These are phyloP conservation scores for Candida boleticola DNA, from an alignment of 805 yeast genomes.

Conservation along the genomic window DNA sequence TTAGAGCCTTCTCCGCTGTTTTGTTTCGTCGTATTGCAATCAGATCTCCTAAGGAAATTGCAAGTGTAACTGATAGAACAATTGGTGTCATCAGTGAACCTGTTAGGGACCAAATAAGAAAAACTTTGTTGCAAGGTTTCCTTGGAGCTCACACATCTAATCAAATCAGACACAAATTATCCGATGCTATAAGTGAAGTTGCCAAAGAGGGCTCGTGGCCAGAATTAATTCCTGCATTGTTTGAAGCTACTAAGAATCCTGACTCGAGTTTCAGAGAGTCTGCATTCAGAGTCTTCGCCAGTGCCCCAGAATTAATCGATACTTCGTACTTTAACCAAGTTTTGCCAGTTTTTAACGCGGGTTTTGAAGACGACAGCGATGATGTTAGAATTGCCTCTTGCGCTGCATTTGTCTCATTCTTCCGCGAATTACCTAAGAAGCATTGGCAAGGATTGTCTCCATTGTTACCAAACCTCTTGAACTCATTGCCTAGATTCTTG, in stretches of 20 bases:
- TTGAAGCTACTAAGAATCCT: conserved; percentile 55
- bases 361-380: conserved; percentile 77
- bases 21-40: conserved; percentile 84
- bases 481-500: conserved; percentile 82
- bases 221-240: conserved; percentile 70
- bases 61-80: conserved; percentile 70
- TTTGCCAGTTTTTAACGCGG: conserved; percentile 71
- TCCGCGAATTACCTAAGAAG: conserved; percentile 74
- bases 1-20: conserved; percentile 77
- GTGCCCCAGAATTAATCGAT: conserved; percentile 77
- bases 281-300: conserved; percentile 82
- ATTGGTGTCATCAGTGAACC: conserved; percentile 64
- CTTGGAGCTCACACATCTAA: conserved; percentile 57
- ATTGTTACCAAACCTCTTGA: conserved; percentile 77
- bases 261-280: conserved; percentile 81
- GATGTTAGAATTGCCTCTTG: conserved; percentile 89
- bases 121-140: conserved; percentile 71
- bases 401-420: conserved; percentile 87
- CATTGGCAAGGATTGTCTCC: conserved; percentile 77
- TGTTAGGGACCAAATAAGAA: conserved; percentile 61
- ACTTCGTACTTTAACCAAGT: conserved; percentile 52
- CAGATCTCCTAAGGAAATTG: conserved; percentile 67
- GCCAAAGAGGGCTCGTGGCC: conserved; percentile 83
- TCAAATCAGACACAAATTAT: conserved; percentile 82
- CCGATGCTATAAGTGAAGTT: conserved; percentile 92